Percentiles rank a stretch among this genome's conserved stretches.
Evolutionary conservation across 2,329 filamentous ascomycete genomes (phyloP).

Genomic region (Ceratocystis albifundus): DNA sequence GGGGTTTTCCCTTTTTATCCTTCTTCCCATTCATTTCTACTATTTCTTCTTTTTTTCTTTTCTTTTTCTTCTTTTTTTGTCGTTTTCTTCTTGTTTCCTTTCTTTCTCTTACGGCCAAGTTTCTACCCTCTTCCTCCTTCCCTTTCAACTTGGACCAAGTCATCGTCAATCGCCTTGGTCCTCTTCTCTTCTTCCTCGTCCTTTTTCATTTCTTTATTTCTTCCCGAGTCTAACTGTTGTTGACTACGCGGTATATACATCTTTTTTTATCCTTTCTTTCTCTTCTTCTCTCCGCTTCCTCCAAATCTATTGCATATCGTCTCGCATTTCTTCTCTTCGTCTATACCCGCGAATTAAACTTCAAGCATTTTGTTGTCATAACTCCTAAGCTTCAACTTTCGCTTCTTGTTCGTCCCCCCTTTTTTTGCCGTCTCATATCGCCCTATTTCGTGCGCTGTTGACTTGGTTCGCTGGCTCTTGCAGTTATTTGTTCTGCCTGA

Average conservation of each 20-base stretch:
- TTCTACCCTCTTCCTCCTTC: not conserved
- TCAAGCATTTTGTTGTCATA: constrained; percentile 24
- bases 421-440: not conserved
- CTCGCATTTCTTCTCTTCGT: constrained; percentile 23
- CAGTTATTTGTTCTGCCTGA: not conserved
- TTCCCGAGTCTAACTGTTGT: constrained; percentile 22
- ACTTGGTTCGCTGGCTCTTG: not conserved
- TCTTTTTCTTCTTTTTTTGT: constrained; percentile 16
- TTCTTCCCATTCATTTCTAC: constrained; percentile 14
- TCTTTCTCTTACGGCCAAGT: constrained; percentile 10
- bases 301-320: constrained; percentile 11
- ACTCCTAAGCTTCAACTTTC: constrained; percentile 17
- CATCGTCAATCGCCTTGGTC: constrained; percentile 13
- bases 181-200: constrained; percentile 17
- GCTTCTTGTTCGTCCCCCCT: constrained; percentile 19
- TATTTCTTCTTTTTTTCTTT: constrained; percentile 17
- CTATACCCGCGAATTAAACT: constrained; percentile 24
- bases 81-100: constrained; percentile 16
- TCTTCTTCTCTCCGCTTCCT: constrained; percentile 1
- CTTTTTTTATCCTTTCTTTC: constrained; percentile 19
- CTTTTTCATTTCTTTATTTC: constrained; percentile 18
- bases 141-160: constrained; percentile 9
- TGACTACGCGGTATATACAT: constrained; percentile 16
- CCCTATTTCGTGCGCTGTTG: constrained; percentile 15
- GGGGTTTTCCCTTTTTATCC: constrained; percentile 1